Conservation (phyloP, 768 basidiomycete genomes). For the Auriscalpium microsporum region DNA sequence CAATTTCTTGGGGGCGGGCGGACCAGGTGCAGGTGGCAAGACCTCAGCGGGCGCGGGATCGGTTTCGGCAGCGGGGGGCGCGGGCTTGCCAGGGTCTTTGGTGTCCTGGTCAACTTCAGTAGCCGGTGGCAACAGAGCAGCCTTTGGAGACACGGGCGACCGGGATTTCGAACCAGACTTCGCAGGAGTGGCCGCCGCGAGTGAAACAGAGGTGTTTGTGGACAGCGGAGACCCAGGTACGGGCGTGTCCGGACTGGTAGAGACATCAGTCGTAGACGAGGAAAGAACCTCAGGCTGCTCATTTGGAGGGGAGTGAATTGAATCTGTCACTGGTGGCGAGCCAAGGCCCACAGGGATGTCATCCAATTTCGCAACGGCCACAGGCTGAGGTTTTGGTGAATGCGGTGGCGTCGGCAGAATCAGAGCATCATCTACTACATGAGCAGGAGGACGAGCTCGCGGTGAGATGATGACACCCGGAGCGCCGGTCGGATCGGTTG, state of each 20-base stretch:
- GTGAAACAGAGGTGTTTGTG: slow-evolving; percentile 51
- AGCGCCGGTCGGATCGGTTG: slow-evolving; percentile 51
- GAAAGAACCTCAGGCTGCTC: slow-evolving; percentile 32
- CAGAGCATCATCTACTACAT: slow-evolving; percentile 49
- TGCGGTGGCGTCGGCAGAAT: slow-evolving; percentile 39
- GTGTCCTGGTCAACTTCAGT: neutral
- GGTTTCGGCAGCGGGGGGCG: slow-evolving; percentile 1
- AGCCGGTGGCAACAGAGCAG: neutral
- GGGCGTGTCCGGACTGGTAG: slow-evolving; percentile 40
- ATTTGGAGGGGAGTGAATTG: slow-evolving; percentile 15
- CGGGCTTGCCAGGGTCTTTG: neutral
- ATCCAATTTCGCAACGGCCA: neutral
- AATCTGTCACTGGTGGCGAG: slow-evolving; percentile 2
- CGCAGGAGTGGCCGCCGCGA: slow-evolving; percentile 21
- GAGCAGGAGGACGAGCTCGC: slow-evolving; percentile 49
- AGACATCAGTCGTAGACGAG: slow-evolving; percentile 42
- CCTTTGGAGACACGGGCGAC: neutral
- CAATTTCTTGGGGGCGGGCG: slow-evolving; percentile 44
- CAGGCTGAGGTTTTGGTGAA: slow-evolving; percentile 15
- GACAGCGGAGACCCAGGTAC: slow-evolving; percentile 49
- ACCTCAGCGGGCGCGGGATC: slow-evolving; percentile 15
- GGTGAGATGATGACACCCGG: slow-evolving; percentile 69
- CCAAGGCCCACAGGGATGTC: neutral
- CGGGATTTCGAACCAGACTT: slow-evolving; percentile 15
- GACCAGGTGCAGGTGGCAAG: slow-evolving; percentile 14